Conservation (phyloP, 192 early-diverging fungal genomes). For the Linnemannia exigua region DNA sequence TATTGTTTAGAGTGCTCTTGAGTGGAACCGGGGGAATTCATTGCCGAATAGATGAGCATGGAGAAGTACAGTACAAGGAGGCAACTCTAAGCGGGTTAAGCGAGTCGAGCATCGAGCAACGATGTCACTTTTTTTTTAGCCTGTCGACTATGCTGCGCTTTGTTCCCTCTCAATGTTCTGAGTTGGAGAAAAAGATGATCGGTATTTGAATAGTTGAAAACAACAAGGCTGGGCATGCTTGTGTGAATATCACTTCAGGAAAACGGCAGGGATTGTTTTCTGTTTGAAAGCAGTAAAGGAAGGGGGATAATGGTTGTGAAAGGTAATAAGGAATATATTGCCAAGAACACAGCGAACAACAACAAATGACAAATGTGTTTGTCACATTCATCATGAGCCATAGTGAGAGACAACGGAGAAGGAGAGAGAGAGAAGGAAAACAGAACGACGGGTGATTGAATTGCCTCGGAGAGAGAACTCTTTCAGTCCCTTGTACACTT, state of each 20-base stretch:
- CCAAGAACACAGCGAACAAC: neutral
- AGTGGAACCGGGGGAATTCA: neutral
- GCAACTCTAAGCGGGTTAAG: constrained; percentile 5
- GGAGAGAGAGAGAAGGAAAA: neutral
- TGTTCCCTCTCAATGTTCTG: neutral
- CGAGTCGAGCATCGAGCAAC: neutral
- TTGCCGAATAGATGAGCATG: neutral
- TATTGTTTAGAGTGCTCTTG: neutral
- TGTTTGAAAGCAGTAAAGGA: too few relatives aligned
- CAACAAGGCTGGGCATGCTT: neutral
- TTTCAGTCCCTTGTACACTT: neutral
- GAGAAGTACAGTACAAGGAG: neutral
- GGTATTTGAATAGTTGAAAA: neutral
- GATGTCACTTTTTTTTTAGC: neutral
- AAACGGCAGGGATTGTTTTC: neutral
- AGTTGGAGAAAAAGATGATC: neutral
- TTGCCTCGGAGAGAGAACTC: neutral
- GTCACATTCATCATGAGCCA: neutral
- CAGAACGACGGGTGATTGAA: neutral
- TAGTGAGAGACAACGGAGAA: neutral
- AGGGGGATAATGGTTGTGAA: too few relatives aligned
- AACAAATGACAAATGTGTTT: neutral
- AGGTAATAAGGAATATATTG: too few relatives aligned
- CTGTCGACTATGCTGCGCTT: neutral
- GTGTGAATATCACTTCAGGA: neutral